Conservation (phyloP, 768 basidiomycete species). For the Scleroderma bovista region DNA sequence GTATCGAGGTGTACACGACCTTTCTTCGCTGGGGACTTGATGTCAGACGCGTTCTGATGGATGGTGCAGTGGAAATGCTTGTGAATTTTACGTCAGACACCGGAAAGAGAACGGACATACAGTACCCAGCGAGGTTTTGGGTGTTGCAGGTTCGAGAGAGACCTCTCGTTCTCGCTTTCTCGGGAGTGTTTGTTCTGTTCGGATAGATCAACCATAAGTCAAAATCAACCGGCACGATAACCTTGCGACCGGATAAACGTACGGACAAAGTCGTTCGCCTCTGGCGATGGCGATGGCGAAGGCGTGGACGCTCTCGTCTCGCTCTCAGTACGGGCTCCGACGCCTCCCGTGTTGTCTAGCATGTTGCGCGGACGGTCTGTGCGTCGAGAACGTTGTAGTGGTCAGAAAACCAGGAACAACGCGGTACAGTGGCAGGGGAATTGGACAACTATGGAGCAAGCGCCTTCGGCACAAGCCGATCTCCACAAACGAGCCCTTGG, state of each 20-base stretch:
- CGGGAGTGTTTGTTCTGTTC: constrained; percentile 42
- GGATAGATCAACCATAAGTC: constrained; percentile 11
- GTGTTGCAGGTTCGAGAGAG: constrained; percentile 63
- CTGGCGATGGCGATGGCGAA: constrained; percentile 41
- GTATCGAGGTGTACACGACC: constrained; percentile 59
- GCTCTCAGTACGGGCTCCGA: constrained; percentile 4
- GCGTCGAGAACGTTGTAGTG: constrained; percentile 21
- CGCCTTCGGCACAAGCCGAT: constrained; percentile 29
- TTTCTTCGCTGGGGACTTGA: constrained; percentile 70
- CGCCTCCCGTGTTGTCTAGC: constrained; percentile 21
- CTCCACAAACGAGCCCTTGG: constrained; percentile 2
- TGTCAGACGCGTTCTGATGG: constrained; percentile 30
- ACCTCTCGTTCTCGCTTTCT: constrained; percentile 76
- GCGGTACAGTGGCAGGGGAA: constrained; percentile 28
- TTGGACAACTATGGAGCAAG: constrained; percentile 5
- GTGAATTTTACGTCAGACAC: constrained; percentile 24
- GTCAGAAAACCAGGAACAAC: constrained; percentile 25
- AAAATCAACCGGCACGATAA: constrained; percentile 21
- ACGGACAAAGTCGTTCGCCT: constrained; percentile 39
- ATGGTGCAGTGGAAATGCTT: constrained; percentile 17
- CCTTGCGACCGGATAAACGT: constrained; percentile 20
- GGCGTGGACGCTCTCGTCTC: constrained; percentile 21
- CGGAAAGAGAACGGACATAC: constrained; percentile 27
- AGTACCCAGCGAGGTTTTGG: constrained; percentile 31
- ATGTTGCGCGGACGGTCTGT: constrained; percentile 28